A percentile compares a stretch with the other conserved stretches of the same genome.
Conservation (phyloP, 2,329 filamentous ascomycete genomes). For the Seiridium unicorne region DNA sequence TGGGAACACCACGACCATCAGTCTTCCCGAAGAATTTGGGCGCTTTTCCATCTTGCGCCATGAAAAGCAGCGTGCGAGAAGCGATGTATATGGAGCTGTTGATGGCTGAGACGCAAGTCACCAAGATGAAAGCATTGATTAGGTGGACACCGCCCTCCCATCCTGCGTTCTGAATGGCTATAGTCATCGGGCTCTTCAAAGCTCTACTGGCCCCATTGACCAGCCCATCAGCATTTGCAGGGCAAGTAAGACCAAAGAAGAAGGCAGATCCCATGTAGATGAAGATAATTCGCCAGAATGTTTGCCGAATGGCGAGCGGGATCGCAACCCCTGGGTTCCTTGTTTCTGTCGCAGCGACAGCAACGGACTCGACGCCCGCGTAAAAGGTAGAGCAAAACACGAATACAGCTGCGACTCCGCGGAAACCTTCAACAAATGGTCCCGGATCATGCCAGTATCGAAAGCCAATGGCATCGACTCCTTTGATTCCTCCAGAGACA, state of each 20-base stretch:
- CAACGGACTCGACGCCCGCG: slow-evolving; percentile 61
- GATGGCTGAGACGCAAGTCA: slow-evolving; percentile 69
- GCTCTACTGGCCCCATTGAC: slow-evolving; percentile 61
- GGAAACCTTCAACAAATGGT: slow-evolving; percentile 67
- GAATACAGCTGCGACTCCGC: slow-evolving; percentile 63
- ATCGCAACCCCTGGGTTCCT: slow-evolving; percentile 56
- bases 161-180: slow-evolving; percentile 71
- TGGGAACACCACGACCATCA: slow-evolving; percentile 59
- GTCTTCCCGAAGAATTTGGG: slow-evolving; percentile 69
- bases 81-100: slow-evolving; percentile 79
- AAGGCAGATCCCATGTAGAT: slow-evolving; percentile 69
- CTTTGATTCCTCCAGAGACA: slow-evolving; percentile 63
- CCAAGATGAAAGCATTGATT: slow-evolving; percentile 75
- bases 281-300: slow-evolving; percentile 61
- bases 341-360: slow-evolving; percentile 62
- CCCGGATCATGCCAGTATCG: slow-evolving; percentile 71
- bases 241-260: slow-evolving; percentile 74
- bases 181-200: slow-evolving; percentile 70
- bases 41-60: slow-evolving; percentile 72
- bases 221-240: slow-evolving; percentile 63
- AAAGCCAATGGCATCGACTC: slow-evolving; percentile 64
- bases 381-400: slow-evolving; percentile 71
- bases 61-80: slow-evolving; percentile 71
- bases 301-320: slow-evolving; percentile 57
- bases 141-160: slow-evolving; percentile 72